Percentiles rank a stretch among this genome's conserved stretches.
phyloP scores from a whole-genome alignment of 2,329 filamentous ascomycete genomes.

The Scedosporium minutisporum region DNA sequence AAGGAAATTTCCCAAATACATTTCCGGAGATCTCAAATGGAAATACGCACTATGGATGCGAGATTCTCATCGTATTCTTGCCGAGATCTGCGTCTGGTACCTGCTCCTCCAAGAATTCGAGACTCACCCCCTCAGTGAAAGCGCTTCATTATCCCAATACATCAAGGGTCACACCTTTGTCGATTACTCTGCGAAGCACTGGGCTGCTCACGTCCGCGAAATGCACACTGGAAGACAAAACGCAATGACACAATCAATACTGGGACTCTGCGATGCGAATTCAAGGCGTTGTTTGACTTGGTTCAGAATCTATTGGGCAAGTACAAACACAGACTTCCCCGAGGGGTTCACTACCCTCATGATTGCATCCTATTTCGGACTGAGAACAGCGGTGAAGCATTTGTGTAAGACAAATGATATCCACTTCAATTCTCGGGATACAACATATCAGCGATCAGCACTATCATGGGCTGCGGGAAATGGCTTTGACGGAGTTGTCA shows the following conservation, averaged over 20 bases:
- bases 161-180: conserved; percentile 4
- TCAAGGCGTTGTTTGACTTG: neutral
- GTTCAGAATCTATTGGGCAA: neutral
- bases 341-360: neutral
- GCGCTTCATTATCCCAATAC: neutral
- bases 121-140: too few relatives aligned
- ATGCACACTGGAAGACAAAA: neutral
- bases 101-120: neutral
- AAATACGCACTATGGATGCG: neutral
- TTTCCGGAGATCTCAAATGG: neutral
- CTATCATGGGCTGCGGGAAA: neutral
- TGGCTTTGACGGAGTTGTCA: neutral
- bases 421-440: neutral
- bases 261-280: neutral
- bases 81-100: neutral
- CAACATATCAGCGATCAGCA: neutral
- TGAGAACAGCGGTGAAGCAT: neutral
- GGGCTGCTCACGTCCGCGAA: conserved; percentile 9
- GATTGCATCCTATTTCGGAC: neutral
- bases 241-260: neutral
- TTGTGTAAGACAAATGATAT: neutral
- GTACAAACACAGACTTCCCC: neutral
- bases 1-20: too few relatives aligned
- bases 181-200: conserved; percentile 10
- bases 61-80: neutral